Base-by-base conservation (phyloP, 1,284 basidiomycete species). In the Coniferiporia weirii region DNA sequence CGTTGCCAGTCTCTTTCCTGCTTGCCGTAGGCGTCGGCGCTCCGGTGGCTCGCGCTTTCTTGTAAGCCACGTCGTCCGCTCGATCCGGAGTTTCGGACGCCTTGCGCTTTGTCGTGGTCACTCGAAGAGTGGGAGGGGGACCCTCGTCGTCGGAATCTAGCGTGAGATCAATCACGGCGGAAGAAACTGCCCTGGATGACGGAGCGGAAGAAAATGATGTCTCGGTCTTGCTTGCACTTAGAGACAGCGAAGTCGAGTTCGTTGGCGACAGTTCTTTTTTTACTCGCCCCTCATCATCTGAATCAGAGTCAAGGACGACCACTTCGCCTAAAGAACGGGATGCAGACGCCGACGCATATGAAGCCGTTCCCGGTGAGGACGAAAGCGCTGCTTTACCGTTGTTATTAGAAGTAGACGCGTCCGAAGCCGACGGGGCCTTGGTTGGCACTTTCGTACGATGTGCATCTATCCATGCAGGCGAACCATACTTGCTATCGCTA, bases 401-500 rank as follows among this genome's bases (percentile, higher is more conserved):
- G 10, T 45, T 53, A 27, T 40, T 56, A 27, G 72, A 67, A 46
- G 68, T 69, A 22, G 69, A 61, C 34, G 72, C 68, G 62, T 48
- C 64, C 15, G 70, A 63, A 32, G 72, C 67, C 52, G 53, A 65
- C 57, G 48, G 43, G 43, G 55, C 47, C 54, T 46, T 61, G 56
- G 65, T 60, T 3, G 65, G 57, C n/a, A 57, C 57, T 22, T 66
- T 63, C 19, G 66, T 64, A 17, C 78, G 74, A 70, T 89, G 83
- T 1, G 73, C 67, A 27, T 77, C 77, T 63, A 79, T 80, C 93
- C 93, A 95, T 20, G 70, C 74, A 0, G 75, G 69, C 9, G 92
- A 94, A 1, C 82, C 93, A 67, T 84, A 89, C 70, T 89, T 91
- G 73, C 90, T 83, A 71, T 98, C 93, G 15, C 82, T 76, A 0